Evolutionary conservation across 257 asterid genomes (phyloP), one percentile per base, ranked within the genome.

Genomic region (Marsdenia floribunda): DNA sequence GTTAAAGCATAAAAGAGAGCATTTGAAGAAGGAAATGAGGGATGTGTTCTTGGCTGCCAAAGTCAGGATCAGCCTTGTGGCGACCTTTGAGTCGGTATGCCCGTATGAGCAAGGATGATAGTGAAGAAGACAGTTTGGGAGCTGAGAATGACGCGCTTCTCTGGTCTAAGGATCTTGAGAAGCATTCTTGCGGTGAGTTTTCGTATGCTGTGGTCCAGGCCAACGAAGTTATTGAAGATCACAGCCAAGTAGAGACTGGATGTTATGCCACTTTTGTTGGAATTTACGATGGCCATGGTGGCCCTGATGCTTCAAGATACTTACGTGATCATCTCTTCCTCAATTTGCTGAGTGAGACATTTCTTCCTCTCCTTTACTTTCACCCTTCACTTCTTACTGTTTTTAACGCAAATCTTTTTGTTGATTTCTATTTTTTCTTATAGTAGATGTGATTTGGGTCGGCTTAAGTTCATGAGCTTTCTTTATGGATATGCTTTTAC

Each of bases 221-320:
- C 37, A 93, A 93, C 77, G 77, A 75, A 52, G 80, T 76, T 54
- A 78, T 88, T 21, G 97, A 93, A 86, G 98, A 93, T 81, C 86
- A 89, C 40, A 82, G 98, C 73, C 96, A 88, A 75, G 96, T 91
- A 13, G 93, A 93, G 85, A 82, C 92, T 11, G 90, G 93, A 42
- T 80, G 70, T 8, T 68, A 73, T 33, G 90, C 91, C 70, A 91
- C 97, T 37, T 93, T 91, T 71, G 80, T 87, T 55, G 98, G 97
- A 60, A 84, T 93, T 64, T 93, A 89, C 68, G 98, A 93, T 76
- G 98, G 98, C 75, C 97, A 93, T 75, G 98, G 98, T 75, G 93
- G 98, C 71, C 79, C 78, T 46, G 96, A 87, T 63, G 95, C 95
- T 38, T 68, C 97, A 40, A 83, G 68, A 78, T 93, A 76, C 89